Evolutionary conservation across 495 filamentous ascomycete species (phyloP).

Genomic region (Tuber melanosporum): DNA sequence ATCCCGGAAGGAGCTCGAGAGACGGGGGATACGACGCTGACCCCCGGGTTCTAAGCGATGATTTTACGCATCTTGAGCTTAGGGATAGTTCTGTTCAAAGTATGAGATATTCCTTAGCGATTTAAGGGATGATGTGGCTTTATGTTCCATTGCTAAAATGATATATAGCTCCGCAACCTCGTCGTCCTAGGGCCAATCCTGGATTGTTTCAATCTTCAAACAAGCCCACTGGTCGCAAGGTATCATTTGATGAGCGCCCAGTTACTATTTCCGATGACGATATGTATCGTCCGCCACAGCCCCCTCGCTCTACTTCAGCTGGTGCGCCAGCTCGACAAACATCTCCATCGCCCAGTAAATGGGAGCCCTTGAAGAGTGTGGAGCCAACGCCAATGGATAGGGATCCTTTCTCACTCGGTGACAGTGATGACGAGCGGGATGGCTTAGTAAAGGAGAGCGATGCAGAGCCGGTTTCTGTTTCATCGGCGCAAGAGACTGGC

Average conservation of each 20-base stretch:
- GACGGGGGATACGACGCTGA: constrained; percentile 92
- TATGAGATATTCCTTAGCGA: constrained; percentile 28
- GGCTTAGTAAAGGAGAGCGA: constrained; percentile 56
- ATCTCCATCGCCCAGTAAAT: constrained; percentile 63
- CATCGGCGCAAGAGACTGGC: constrained; percentile 26
- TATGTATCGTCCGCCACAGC: constrained; percentile 57
- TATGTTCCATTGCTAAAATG: neutral
- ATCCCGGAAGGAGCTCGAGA: constrained; percentile 56
- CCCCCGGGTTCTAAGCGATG: constrained; percentile 78
- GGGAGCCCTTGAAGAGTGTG: constrained; percentile 85
- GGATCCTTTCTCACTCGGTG: constrained; percentile 92
- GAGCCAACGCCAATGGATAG: constrained; percentile 88
- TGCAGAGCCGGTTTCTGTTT: constrained; percentile 18
- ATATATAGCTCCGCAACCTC: constrained; percentile 42
- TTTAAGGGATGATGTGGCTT: constrained; percentile 17
- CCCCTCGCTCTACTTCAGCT: constrained; percentile 43
- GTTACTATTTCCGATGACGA: constrained; percentile 57
- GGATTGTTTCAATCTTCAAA: constrained; percentile 71
- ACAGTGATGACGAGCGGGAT: constrained; percentile 93
- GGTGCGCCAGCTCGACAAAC: constrained; percentile 37
- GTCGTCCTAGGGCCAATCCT: constrained; percentile 67
- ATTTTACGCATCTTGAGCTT: constrained; percentile 83
- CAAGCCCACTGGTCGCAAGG: constrained; percentile 56
- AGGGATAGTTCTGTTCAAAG: constrained; percentile 67
- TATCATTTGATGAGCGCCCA: constrained; percentile 70